phyloP scores from a whole-genome alignment of 768 basidiomycete species.

The Chlorophyllum brunneum region DNA sequence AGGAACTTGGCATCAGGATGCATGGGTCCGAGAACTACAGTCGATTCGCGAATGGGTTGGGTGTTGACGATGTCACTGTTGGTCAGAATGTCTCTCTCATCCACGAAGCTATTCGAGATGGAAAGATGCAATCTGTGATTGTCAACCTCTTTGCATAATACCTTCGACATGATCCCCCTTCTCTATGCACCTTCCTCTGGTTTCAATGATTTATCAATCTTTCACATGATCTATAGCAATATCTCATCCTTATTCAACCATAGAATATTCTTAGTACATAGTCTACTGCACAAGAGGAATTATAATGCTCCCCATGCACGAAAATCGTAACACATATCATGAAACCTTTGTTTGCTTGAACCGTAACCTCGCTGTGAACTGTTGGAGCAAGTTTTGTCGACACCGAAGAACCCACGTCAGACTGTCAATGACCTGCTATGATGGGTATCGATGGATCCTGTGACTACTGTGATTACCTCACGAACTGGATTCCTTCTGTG shows the following conservation, averaged over 20 bases:
- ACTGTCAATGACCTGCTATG: too few species aligned
- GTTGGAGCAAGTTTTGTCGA: too few species aligned
- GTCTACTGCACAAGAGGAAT: background rate
- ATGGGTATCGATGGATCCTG: too few species aligned
- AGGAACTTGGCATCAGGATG: conserved; percentile 73
- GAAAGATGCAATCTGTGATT: conserved; percentile 43
- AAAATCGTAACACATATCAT: too few species aligned
- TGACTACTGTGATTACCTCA: too few species aligned
- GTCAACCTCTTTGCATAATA: conserved; percentile 34
- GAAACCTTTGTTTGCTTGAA: too few species aligned
- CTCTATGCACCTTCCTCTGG: background rate
- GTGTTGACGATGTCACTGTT: conserved; percentile 61
- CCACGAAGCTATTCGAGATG: conserved; percentile 64
- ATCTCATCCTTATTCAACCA: conserved; percentile 4
- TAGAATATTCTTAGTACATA: background rate
- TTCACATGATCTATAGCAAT: too few species aligned
- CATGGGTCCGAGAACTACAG: conserved; percentile 72
- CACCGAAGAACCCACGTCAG: too few species aligned
- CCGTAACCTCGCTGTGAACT: too few species aligned
- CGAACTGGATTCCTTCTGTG: too few species aligned
- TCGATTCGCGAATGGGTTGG: conserved; percentile 57
- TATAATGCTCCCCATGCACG: too few species aligned
- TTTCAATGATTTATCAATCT: background rate
- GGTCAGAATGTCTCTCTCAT: conserved; percentile 74
- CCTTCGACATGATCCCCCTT: background rate